Evolutionary conservation across 2,329 filamentous ascomycete genomes (phyloP).

Genomic region (Cryphonectria naterciae): DNA sequence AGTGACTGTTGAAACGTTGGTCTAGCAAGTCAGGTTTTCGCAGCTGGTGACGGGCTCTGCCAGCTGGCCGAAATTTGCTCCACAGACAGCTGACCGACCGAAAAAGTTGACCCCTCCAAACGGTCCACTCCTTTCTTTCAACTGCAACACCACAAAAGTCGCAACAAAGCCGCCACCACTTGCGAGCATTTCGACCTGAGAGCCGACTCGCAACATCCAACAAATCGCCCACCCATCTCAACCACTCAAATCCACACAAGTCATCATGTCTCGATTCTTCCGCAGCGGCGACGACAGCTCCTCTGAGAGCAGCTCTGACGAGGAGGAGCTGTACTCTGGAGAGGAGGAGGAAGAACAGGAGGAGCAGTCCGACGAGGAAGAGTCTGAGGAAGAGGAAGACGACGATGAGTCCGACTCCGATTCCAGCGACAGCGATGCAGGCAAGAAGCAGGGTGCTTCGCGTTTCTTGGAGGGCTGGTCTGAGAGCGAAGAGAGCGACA

Average conservation of each 20-base stretch:
- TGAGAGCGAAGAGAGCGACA: conserved; percentile 84
- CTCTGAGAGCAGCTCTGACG: conserved; percentile 91
- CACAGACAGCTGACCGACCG: conserved; percentile 16
- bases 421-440: conserved; percentile 64
- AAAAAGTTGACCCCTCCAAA: conserved; percentile 23
- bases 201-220: conserved; percentile 16
- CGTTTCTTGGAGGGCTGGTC: conserved; percentile 77
- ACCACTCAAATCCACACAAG: conserved; percentile 7
- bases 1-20: too few relatives aligned
- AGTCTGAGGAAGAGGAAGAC: conserved; percentile 56
- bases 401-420: conserved; percentile 54
- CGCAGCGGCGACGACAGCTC: conserved; percentile 91
- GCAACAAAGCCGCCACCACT: conserved; percentile 24
- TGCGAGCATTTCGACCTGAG: conserved; percentile 3
- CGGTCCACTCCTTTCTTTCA: conserved; percentile 19
- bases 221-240: conserved; percentile 19
- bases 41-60: conserved; percentile 15
- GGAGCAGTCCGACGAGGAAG: conserved; percentile 56
- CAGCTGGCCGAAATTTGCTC: conserved; percentile 13
- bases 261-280: conserved; percentile 95
- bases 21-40: neutral
- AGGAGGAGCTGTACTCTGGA: conserved; percentile 91
- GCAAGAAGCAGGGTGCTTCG: conserved; percentile 71
- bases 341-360: conserved; percentile 65
- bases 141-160: conserved; percentile 25